Evolutionary conservation across 768 basidiomycete genomes (phyloP).

Genomic region (Cystofilobasidium bisporidii): DNA sequence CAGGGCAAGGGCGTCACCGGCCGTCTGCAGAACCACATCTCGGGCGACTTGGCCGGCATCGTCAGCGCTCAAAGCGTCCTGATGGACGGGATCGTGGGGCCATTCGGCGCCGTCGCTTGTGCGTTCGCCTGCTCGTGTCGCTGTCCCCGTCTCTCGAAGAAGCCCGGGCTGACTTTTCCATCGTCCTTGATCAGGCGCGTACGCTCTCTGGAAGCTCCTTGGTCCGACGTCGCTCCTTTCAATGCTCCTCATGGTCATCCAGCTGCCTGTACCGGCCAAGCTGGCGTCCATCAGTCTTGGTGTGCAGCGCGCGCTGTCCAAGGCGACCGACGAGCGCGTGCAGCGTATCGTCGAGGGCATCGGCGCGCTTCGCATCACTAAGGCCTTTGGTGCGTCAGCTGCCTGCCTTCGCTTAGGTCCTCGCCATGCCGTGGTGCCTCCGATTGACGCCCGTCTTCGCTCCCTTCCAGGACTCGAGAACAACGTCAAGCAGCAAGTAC

Average conservation of each 20-base stretch:
- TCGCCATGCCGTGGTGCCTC: no score
- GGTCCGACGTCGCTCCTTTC: conserved; percentile 55
- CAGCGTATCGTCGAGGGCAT: conserved; percentile 47
- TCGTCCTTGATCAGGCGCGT: no score
- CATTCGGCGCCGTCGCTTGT: no score
- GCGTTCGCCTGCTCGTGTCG: no score
- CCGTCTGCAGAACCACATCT: no score
- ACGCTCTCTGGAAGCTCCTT: conserved; percentile 37
- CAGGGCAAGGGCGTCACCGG: conserved; percentile 1
- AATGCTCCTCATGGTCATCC: conserved; percentile 46
- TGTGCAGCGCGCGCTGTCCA: conserved; percentile 37
- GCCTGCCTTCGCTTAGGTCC: no score
- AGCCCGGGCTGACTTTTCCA: conserved; percentile 42
- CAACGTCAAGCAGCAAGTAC: conserved; percentile 48
- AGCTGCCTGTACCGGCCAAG: conserved; percentile 50
- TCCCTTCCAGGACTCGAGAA: conserved; percentile 39
- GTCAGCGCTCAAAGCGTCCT: no score
- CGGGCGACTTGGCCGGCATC: no score
- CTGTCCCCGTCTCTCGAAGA: no score
- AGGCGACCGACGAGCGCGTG: conserved; percentile 50
- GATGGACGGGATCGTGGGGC: no score
- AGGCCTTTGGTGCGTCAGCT: conserved; percentile 48
- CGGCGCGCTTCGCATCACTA: conserved; percentile 53
- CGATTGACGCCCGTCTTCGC: no score
- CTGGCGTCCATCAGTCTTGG: conserved; percentile 48